phyloP scores from a whole-genome alignment of 2,329 filamentous ascomycete species.

The Penicillium psychrosexuale region DNA sequence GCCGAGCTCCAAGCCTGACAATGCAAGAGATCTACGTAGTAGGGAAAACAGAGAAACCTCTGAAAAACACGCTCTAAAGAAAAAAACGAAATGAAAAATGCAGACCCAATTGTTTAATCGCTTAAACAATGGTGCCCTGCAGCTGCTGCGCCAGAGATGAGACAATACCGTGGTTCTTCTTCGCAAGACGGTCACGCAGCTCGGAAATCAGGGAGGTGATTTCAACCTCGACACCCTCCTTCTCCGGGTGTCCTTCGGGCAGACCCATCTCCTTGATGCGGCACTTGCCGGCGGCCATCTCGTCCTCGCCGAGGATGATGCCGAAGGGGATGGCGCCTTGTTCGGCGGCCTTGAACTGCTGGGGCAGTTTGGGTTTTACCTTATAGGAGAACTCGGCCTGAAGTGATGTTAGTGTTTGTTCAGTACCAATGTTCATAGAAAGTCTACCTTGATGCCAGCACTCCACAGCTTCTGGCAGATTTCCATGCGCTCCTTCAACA shows the following conservation, averaged over 20 bases:
- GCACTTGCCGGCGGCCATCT: constrained; percentile 76
- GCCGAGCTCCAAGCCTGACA: constrained; percentile 3
- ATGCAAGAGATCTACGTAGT: constrained; percentile 12
- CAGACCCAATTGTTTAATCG: constrained; percentile 11
- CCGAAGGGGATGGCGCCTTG: constrained; percentile 74
- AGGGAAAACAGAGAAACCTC: neutral
- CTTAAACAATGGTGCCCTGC: constrained; percentile 21
- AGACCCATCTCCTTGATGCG: constrained; percentile 84
- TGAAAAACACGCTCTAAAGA: constrained; percentile 10
- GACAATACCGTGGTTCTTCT: constrained; percentile 20
- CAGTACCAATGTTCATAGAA: neutral
- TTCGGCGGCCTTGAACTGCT: constrained; percentile 91
- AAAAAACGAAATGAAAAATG: constrained; percentile 4
- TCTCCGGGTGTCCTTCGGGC: constrained; percentile 78
- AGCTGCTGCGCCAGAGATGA: constrained; percentile 24
- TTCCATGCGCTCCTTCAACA: constrained; percentile 79
- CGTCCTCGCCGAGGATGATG: constrained; percentile 87
- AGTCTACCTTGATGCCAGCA: constrained; percentile 72
- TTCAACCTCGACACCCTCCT: constrained; percentile 76
- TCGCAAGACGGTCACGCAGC: constrained; percentile 23
- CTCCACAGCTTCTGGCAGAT: constrained; percentile 77
- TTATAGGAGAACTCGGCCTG: constrained; percentile 85
- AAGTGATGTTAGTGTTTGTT: constrained; percentile 19
- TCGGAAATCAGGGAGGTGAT: constrained; percentile 39
- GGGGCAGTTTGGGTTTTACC: constrained; percentile 79